Percentiles rank a stretch among this genome's conserved stretches.
Evolutionary conservation across 495 filamentous ascomycete species (phyloP).

Genomic region (Penicillium desertorum): DNA sequence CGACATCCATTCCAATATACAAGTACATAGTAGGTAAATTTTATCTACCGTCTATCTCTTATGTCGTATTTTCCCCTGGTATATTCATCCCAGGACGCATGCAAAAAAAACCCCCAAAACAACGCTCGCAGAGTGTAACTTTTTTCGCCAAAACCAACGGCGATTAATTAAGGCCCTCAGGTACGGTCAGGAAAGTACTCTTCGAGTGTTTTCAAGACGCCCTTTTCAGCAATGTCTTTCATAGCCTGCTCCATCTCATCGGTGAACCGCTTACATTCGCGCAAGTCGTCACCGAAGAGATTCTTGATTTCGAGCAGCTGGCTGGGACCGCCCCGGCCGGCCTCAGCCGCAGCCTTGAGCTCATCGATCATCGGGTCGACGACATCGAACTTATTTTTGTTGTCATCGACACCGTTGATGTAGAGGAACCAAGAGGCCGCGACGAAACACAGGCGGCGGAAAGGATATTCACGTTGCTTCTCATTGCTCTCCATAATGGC

Average conservation of each 20-base stretch:
- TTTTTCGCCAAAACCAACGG: conserved; percentile 12
- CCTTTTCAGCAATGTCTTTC: conserved; percentile 43
- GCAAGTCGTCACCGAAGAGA: conserved; percentile 49
- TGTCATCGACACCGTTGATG: conserved; percentile 45
- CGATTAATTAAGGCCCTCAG: conserved; percentile 24
- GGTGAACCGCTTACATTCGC: conserved; percentile 41
- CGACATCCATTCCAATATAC: conserved; percentile 3
- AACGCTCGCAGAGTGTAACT: conserved; percentile 20
- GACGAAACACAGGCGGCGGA: conserved; percentile 46
- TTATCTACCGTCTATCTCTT: conserved; percentile 32
- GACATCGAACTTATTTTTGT: conserved; percentile 37
- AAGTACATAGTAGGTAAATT: conserved; percentile 9
- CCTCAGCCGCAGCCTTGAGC: conserved; percentile 41
- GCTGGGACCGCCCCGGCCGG: conserved; percentile 36
- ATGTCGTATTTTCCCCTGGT: conserved; percentile 15
- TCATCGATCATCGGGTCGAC: conserved; percentile 48
- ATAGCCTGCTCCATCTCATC: conserved; percentile 39
- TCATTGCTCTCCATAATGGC: conserved; percentile 27
- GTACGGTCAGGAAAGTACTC: conserved; percentile 35
- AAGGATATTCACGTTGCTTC: conserved; percentile 21
- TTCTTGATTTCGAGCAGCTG: conserved; percentile 43
- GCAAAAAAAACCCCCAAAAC: conserved; percentile 21
- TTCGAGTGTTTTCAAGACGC: conserved; percentile 44
- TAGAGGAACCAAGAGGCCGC: conserved; percentile 50
- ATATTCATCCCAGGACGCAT: conserved; percentile 18